Conservation (phyloP, 768 basidiomycete genomes). For the Termitomyces sp. region DNA sequence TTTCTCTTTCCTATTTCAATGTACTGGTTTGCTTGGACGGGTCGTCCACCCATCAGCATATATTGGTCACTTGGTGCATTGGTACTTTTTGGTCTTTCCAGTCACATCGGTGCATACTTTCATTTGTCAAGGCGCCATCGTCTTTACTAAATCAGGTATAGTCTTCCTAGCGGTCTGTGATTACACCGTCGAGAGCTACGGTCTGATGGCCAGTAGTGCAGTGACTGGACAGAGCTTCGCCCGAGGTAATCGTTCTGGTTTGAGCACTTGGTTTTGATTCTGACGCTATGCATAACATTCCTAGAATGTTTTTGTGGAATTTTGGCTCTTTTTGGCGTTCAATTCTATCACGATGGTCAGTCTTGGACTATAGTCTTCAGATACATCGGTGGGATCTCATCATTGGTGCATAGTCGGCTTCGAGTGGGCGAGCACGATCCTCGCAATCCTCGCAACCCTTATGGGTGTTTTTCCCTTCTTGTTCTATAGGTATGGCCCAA, state of each 20-base stretch:
- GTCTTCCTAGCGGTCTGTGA: conserved; percentile 21
- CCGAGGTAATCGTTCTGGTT: conserved; percentile 10
- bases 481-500: conserved; percentile 20
- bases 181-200: conserved; percentile 23
- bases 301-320: conserved; percentile 20
- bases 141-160: not conserved
- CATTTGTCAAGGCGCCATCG: not conserved
- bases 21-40: conserved; percentile 24
- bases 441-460: conserved; percentile 18
- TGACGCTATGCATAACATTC: not conserved
- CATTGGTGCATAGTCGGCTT: conserved; percentile 14
- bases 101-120: conserved; percentile 18
- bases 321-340: conserved; percentile 16
- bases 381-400: not conserved
- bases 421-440: conserved; percentile 20
- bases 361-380: not conserved
- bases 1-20: conserved; percentile 21
- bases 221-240: conserved; percentile 23
- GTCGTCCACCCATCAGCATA: conserved; percentile 16
- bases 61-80: conserved; percentile 20
- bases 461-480: conserved; percentile 21
- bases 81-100: conserved; percentile 18
- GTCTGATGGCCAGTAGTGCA: conserved; percentile 21
- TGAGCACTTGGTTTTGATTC: not conserved
- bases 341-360: conserved; percentile 19